Conservation (phyloP, 2,329 filamentous ascomycete species). For the Thielaviopsis populi region DNA sequence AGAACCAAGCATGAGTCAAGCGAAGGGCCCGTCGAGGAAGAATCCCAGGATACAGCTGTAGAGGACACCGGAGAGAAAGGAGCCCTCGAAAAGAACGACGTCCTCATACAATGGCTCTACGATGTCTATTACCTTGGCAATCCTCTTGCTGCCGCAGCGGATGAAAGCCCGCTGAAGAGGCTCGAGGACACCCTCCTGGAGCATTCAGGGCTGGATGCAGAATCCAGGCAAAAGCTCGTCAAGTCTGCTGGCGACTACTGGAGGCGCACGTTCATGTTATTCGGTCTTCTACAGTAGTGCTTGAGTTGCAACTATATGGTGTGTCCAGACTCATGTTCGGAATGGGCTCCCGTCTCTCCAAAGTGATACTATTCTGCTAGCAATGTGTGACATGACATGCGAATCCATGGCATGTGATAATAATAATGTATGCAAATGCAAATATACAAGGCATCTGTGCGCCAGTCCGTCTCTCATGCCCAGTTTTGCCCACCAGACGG, state of each 20-base stretch:
- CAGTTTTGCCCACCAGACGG: neutral
- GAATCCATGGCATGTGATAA: neutral
- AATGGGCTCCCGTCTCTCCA: no score
- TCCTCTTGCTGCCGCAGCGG: slow-evolving; percentile 27
- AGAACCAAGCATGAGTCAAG: neutral
- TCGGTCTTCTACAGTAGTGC: slow-evolving; percentile 51
- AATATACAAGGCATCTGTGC: slow-evolving; percentile 5
- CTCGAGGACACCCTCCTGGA: slow-evolving; percentile 33
- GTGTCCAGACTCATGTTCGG: no score
- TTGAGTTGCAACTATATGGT: no score
- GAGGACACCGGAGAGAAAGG: slow-evolving; percentile 6
- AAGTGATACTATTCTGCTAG: neutral
- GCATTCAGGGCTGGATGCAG: slow-evolving; percentile 33
- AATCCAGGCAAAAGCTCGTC: slow-evolving; percentile 25
- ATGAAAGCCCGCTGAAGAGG: slow-evolving; percentile 26
- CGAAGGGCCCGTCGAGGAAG: neutral
- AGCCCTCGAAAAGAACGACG: slow-evolving; percentile 24
- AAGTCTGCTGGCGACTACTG: slow-evolving; percentile 63
- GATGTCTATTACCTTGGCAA: slow-evolving; percentile 39
- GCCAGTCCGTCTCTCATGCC: neutral
- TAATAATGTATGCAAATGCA: slow-evolving; percentile 8
- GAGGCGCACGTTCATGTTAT: slow-evolving; percentile 67
- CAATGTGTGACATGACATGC: neutral
- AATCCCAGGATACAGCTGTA: slow-evolving; percentile 11
- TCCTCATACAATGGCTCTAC: slow-evolving; percentile 46